phyloP scores from a whole-genome alignment of 257 asterid species.

The Solanum rostratum region DNA sequence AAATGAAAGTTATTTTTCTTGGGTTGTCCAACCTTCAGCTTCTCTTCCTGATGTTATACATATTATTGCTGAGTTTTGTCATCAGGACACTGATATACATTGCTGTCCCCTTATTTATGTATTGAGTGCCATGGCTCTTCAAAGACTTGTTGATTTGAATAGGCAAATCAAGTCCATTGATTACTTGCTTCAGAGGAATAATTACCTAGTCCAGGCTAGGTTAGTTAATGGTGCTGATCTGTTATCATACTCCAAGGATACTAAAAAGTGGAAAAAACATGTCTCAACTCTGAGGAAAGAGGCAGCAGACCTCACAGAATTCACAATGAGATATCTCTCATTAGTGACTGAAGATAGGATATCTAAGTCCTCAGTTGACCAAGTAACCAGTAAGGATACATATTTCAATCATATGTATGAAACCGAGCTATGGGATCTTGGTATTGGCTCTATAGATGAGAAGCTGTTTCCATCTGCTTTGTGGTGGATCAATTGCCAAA shows the following conservation, averaged over 20 bases:
- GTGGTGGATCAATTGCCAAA: slow-evolving; percentile 54
- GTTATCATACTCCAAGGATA: slow-evolving; percentile 30
- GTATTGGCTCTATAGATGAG: slow-evolving; percentile 48
- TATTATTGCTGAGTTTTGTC: slow-evolving; percentile 36
- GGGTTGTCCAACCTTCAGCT: slow-evolving; percentile 51
- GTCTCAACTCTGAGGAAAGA: slow-evolving; percentile 44
- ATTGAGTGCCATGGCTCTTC: slow-evolving; percentile 59
- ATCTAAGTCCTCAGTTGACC: slow-evolving; percentile 13
- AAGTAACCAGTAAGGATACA: slow-evolving; percentile 13
- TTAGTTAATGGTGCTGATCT: slow-evolving; percentile 29
- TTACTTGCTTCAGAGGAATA: slow-evolving; percentile 53
- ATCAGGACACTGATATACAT: slow-evolving; percentile 31
- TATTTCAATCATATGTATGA: slow-evolving; percentile 17
- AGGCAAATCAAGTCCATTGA: slow-evolving; percentile 48
- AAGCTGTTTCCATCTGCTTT: slow-evolving; percentile 40
- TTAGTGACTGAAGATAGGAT: slow-evolving; percentile 28
- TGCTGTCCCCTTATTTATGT: slow-evolving; percentile 64
- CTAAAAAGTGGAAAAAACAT: slow-evolving; percentile 37
- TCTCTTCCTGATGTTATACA: slow-evolving; percentile 45
- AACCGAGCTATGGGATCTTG: slow-evolving; percentile 20
- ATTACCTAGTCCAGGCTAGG: slow-evolving; percentile 16
- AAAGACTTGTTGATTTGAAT: slow-evolving; percentile 73
- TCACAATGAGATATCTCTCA: slow-evolving; percentile 36
- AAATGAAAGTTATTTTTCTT: slow-evolving; percentile 51
- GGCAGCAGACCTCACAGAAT: slow-evolving; percentile 50